Percentiles rank a stretch among this genome's conserved stretches.
These are phyloP conservation scores for Quercus phellos DNA, from an alignment of 331 rosid species.

Conservation along the genomic window DNA sequence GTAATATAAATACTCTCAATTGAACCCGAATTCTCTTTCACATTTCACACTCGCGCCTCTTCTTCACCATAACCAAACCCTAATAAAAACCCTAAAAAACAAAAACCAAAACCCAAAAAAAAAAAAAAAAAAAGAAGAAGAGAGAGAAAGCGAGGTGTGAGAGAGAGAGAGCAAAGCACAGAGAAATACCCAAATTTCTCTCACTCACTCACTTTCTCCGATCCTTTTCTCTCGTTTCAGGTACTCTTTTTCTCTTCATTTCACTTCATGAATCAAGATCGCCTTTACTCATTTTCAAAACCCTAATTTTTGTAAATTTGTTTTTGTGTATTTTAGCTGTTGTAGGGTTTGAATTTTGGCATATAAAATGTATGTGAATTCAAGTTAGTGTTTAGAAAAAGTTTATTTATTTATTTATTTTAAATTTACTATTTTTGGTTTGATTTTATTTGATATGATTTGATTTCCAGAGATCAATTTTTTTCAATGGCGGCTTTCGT, in stretches of 20 bases:
- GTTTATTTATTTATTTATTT: not conserved
- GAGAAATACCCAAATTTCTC: not conserved
- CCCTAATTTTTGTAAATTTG: not conserved
- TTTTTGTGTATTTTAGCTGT: not conserved
- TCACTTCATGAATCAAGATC: not conserved
- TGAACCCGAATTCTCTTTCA: too few relatives aligned
- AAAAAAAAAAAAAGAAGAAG: conserved; percentile 4
- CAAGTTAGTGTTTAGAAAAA: not conserved
- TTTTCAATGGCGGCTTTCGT: conserved; percentile 51
- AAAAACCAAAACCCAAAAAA: too few relatives aligned
- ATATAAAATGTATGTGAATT: not conserved
- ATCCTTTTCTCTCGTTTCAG: conserved; percentile 9
- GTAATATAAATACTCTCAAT: too few relatives aligned
- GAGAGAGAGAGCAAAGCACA: not conserved
- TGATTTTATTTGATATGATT: not conserved
- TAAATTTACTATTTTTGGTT: not conserved
- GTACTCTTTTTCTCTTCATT: conserved; percentile 6
- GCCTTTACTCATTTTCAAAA: not conserved
- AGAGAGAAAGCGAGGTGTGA: not conserved
- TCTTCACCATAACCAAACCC: conserved; percentile 39
- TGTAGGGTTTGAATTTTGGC: not conserved
- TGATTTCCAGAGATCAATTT: conserved; percentile 22
- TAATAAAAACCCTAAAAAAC: conserved; percentile 28
- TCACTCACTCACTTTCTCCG: not conserved
- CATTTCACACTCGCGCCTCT: conserved; percentile 15